phyloP scores from a whole-genome alignment of 2,329 filamentous ascomycete species.

The Aphanocladium album region DNA sequence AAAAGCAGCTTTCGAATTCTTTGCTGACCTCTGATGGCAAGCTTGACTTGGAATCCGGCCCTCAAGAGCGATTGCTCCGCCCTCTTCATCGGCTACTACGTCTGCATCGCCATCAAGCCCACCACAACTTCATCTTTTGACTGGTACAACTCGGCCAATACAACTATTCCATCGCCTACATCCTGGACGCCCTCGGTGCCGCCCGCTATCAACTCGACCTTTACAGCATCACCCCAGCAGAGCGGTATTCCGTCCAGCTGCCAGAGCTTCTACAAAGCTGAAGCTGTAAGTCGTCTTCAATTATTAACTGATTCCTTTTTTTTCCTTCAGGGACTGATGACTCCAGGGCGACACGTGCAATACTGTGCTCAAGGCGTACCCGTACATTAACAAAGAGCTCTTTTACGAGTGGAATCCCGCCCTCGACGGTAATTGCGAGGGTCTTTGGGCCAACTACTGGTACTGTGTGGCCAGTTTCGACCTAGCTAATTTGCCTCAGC shows the following conservation, averaged over 20 bases:
- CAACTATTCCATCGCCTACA: not conserved
- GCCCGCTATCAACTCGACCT: conserved; percentile 1
- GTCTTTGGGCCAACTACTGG: conserved; percentile 19
- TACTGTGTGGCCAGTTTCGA: conserved; percentile 20
- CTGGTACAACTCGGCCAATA: conserved; percentile 7
- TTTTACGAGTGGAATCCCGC: conserved; percentile 25
- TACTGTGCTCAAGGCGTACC: conserved; percentile 12
- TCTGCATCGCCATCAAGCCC: not conserved
- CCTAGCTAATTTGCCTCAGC: conserved; percentile 13
- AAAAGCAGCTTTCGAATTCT: not conserved
- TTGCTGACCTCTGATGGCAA: not conserved
- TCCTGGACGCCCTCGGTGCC: not conserved
- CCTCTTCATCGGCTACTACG: conserved; percentile 13
- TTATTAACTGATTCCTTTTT: not conserved
- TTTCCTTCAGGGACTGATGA: too few species aligned
- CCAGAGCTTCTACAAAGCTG: conserved; percentile 12
- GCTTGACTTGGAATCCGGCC: conserved; percentile 15
- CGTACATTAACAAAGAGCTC: conserved; percentile 19
- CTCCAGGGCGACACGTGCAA: conserved; percentile 15
- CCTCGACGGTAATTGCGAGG: conserved; percentile 20
- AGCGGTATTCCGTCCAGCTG: conserved; percentile 12
- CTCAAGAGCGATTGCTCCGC: conserved; percentile 14
- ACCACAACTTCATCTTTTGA: not conserved
- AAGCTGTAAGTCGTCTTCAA: not conserved
- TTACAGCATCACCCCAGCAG: conserved; percentile 6